Evolutionary conservation across 106 monocot species (phyloP), one percentile per base, ranked within the genome.

Genomic region (Posidonia australis): DNA sequence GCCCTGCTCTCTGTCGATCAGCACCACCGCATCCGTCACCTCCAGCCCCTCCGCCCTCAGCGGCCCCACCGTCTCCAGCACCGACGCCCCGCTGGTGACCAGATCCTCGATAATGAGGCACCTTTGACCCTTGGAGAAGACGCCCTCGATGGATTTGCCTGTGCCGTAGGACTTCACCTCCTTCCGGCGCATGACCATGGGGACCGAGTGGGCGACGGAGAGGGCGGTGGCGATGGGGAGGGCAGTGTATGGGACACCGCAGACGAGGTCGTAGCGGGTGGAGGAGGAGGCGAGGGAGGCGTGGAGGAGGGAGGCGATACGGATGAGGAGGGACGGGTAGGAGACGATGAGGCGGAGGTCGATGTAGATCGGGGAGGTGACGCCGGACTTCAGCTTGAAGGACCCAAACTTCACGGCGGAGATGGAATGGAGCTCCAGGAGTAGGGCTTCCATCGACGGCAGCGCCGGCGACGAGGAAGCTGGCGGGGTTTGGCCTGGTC

Each of bases 121-220:
- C 32, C 48, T 31, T 72, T 96, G 83, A 6, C 96, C 90, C 1
- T 72, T 36, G 10, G 54, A 53, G 61, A 62, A 96, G 13, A 70
- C 64, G 3, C 96, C 96, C 70, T 96, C 96, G 68, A 96, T 79
- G 62, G 87, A 27, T 22, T 72, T 73, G 9, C 60, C 83, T 12
- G 89, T 94, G 27, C 94, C 96, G 70, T 96, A 64, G 51, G 73
- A 56, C 69, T 96, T 96, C 64, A 83, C 61, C 82, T 96, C 96
- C 74, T 96, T 96, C 52, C 96, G 86, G 76, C 90, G 90, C 82
- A 96, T 87, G 57, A 96, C 53, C 96, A 96, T 96, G 64, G 96
- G 96, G 59, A 90, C 43, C 44, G 74, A 69, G 47, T 67, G 70
- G 74, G 41, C 23, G 67, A 81, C 60, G 64, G 94, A 96, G 73